Evolutionary conservation across 768 basidiomycete genomes (phyloP).

Genomic region (Imleria badia): DNA sequence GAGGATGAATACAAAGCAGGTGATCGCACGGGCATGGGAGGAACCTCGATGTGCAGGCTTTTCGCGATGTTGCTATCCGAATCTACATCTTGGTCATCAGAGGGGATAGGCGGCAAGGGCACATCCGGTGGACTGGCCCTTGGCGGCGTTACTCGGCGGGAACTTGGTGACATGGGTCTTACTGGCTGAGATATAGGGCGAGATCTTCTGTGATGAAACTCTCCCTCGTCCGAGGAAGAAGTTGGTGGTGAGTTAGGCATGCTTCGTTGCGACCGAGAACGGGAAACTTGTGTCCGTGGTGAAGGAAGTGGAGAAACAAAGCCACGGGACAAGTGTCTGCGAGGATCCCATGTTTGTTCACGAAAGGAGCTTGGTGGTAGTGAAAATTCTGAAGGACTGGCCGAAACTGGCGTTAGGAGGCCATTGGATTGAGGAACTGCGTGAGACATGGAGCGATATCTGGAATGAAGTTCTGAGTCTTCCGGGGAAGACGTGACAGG

Average conservation of each 20-base stretch:
- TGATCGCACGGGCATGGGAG: slow-evolving; percentile 5
- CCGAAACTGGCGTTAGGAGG: slow-evolving; percentile 5
- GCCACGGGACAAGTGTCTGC: background rate
- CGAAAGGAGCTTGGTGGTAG: background rate
- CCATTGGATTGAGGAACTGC: background rate
- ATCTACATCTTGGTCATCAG: background rate
- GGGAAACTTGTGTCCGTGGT: background rate
- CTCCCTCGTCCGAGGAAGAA: slow-evolving; percentile 12
- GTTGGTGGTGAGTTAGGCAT: background rate
- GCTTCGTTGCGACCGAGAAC: slow-evolving; percentile 1
- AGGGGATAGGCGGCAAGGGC: slow-evolving; percentile 25
- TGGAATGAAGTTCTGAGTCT: slow-evolving; percentile 6
- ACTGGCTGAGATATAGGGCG: background rate
- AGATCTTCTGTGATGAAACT: background rate
- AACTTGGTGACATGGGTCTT: background rate
- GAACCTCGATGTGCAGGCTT: background rate
- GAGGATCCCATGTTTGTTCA: background rate
- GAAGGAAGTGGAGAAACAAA: background rate
- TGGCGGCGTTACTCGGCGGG: slow-evolving; percentile 12
- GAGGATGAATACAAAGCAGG: background rate
- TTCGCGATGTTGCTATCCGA: background rate
- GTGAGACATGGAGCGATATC: slow-evolving; percentile 6
- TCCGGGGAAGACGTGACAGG: slow-evolving; percentile 20
- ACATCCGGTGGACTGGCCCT: slow-evolving; percentile 12
- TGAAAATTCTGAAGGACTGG: slow-evolving; percentile 1